Evolutionary conservation across 2,329 filamentous ascomycete species (phyloP).

Genomic region (Scortechinia acanthostroma): DNA sequence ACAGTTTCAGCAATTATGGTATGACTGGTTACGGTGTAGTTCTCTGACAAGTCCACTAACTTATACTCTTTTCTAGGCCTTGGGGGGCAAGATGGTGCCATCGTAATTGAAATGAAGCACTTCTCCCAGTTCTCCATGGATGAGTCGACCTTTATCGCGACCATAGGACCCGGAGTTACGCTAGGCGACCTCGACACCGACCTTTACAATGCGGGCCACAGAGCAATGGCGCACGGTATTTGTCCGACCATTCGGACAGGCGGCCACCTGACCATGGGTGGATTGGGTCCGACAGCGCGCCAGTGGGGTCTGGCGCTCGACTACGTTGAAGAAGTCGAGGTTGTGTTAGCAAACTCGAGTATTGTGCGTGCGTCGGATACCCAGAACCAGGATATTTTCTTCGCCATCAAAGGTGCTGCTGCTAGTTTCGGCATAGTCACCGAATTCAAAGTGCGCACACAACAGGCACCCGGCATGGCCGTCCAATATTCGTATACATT

Average conservation of each 20-base stretch:
- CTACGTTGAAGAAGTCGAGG: neutral
- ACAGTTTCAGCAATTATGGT: conserved; percentile 1
- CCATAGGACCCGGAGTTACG: neutral
- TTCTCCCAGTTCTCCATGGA: conserved; percentile 1
- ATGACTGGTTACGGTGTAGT: neutral
- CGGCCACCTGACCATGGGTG: conserved; percentile 1
- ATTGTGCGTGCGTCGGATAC: neutral
- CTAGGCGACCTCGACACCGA: neutral
- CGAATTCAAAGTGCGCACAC: neutral
- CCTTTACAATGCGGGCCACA: neutral
- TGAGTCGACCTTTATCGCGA: neutral
- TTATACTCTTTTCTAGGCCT: neutral
- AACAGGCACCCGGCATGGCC: neutral
- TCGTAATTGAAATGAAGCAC: neutral
- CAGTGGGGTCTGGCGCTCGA: neutral
- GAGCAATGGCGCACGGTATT: neutral
- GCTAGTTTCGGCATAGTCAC: neutral
- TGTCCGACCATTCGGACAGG: neutral
- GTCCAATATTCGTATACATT: neutral
- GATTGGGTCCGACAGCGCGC: neutral
- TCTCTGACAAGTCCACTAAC: neutral
- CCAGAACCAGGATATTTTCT: conserved; percentile 1
- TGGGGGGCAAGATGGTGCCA: neutral
- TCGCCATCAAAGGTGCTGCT: neutral
- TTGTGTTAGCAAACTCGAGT: neutral